phyloP scores from a whole-genome alignment of 495 filamentous ascomycete genomes.

The Viridothelium virens region DNA sequence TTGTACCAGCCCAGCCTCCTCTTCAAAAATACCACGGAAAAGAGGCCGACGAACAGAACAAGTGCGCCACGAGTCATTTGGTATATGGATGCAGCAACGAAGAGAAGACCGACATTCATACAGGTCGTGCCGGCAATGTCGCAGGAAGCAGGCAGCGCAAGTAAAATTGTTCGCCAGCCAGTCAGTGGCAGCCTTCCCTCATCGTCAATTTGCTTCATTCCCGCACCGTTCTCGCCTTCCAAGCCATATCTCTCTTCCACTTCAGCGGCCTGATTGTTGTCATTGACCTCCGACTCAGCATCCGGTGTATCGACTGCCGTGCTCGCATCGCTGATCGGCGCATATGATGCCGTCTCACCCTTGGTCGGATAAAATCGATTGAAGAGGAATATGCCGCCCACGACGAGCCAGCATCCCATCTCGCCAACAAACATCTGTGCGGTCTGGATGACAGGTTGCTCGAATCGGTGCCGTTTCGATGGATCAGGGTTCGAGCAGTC shows the following conservation, averaged over 20 bases:
- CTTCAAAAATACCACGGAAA: conserved; percentile 83
- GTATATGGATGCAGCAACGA: conserved; percentile 91
- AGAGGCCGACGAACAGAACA: conserved; percentile 89
- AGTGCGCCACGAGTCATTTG: conserved; percentile 96
- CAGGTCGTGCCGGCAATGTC: conserved; percentile 92
- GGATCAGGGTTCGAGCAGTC: conserved; percentile 74
- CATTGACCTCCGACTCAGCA: conserved; percentile 11
- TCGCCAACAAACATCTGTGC: conserved; percentile 92
- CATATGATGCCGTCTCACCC: conserved; percentile 49
- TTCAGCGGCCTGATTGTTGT: conserved; percentile 30
- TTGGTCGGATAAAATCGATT: conserved; percentile 40
- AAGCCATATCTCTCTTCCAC: conserved; percentile 43
- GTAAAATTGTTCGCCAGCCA: conserved; percentile 65
- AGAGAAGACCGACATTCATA: conserved; percentile 91
- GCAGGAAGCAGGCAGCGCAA: conserved; percentile 82
- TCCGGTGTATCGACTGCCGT: conserved; percentile 17
- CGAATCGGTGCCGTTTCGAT: conserved; percentile 61
- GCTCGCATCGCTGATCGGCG: conserved; percentile 43
- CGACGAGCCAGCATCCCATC: conserved; percentile 84
- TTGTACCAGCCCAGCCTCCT: conserved; percentile 73
- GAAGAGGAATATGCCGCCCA: conserved; percentile 58
- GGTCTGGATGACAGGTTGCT: conserved; percentile 94
- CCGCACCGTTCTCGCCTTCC: conserved; percentile 30
- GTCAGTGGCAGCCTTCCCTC: conserved; percentile 50
- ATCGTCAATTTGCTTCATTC: conserved; percentile 17